Evolutionary conservation across 2,329 filamentous ascomycete species (phyloP).

Genomic region (Ampelomyces quisqualis): DNA sequence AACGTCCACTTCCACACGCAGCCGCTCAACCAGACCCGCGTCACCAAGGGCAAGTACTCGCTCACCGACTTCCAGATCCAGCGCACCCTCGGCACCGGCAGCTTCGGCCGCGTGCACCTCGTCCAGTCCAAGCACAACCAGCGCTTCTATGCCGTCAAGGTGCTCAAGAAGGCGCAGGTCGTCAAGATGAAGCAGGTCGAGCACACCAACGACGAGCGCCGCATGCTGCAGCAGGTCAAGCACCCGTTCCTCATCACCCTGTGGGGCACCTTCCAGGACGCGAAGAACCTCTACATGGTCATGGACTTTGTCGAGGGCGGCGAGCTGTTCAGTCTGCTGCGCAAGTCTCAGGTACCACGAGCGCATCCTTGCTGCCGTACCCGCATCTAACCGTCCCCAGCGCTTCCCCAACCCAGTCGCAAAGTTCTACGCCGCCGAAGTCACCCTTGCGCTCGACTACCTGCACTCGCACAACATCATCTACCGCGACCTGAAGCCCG

Average conservation of each 20-base stretch:
- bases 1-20: constrained; percentile 39
- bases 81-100: constrained; percentile 91
- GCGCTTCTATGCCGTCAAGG: constrained; percentile 97
- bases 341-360: no score
- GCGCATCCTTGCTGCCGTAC: no score
- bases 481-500: constrained; percentile 94
- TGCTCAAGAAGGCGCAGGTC: constrained; percentile 96
- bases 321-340: constrained; percentile 90
- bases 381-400: no score
- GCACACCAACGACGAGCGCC: constrained; percentile 96
- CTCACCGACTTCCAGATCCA: constrained; percentile 86
- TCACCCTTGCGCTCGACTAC: constrained; percentile 92
- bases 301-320: constrained; percentile 99
- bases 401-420: constrained; percentile 97
- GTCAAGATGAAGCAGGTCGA: constrained; percentile 99
- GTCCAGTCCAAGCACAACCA: constrained; percentile 98
- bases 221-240: constrained; percentile 94
- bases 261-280: constrained; percentile 97
- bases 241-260: constrained; percentile 97
- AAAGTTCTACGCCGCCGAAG: constrained; percentile 98
- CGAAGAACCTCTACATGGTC: constrained; percentile 97
- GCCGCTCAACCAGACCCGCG: constrained; percentile 52
- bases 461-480: constrained; percentile 94
- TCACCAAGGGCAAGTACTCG: constrained; percentile 97
- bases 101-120: constrained; percentile 93